Conservation (phyloP, 345 rosid species). For the Aegle marmelos region DNA sequence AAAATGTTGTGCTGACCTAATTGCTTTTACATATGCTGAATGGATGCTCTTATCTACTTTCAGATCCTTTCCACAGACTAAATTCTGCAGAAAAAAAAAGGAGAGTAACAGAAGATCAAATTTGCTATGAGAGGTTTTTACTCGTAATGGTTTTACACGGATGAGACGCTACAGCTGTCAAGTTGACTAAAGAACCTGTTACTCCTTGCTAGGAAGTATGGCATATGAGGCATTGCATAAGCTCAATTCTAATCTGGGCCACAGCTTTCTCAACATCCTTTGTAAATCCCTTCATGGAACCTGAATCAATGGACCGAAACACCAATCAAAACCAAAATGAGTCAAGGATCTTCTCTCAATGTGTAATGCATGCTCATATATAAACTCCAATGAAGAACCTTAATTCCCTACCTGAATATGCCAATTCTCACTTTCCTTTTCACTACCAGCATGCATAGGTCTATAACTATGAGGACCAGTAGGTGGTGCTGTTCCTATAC, state of each 20-base stretch:
- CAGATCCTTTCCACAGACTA: conserved; percentile 59
- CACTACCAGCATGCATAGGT: conserved; percentile 30
- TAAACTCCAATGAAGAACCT: neutral
- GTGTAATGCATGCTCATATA: neutral
- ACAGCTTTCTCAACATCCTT: conserved; percentile 42
- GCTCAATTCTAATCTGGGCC: conserved; percentile 41
- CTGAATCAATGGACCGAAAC: conserved; percentile 77
- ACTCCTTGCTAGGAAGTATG: neutral
- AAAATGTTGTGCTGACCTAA: conserved; percentile 73
- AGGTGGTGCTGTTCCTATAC: conserved; percentile 51
- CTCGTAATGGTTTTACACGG: neutral
- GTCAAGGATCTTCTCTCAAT: neutral
- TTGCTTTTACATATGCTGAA: conserved; percentile 58
- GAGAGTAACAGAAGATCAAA: neutral
- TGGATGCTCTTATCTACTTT: conserved; percentile 71
- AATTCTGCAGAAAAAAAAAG: conserved; percentile 36
- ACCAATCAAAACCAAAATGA: conserved; percentile 28
- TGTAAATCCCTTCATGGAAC: conserved; percentile 70
- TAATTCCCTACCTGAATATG: conserved; percentile 53
- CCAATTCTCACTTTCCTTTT: conserved; percentile 64
- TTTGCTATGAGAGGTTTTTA: neutral
- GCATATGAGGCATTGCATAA: neutral
- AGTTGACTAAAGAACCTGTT: neutral
- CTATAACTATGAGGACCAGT: conserved; percentile 38
- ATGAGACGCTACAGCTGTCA: neutral